Evolutionary conservation across 2,329 filamentous ascomycete species (phyloP), one percentile per base, ranked within the genome.

Genomic region (Aureobasidium sp.): DNA sequence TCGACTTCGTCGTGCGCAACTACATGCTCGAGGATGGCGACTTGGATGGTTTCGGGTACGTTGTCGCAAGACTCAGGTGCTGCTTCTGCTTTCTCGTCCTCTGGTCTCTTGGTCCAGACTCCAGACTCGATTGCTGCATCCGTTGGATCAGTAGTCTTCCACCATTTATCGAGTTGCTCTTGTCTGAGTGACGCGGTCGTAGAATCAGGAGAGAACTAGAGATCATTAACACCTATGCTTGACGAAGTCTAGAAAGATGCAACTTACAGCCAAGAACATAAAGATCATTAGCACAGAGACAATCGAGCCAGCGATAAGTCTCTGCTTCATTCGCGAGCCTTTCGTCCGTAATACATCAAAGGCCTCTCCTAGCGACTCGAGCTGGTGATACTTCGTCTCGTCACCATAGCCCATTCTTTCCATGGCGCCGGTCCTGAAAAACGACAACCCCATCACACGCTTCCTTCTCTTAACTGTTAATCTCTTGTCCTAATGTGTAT

Each of bases 1-100:
- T 68, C 63, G 32, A 70, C 69, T 60, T 72, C 70, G 63, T 72
- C 70, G 65, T 72, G 69, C n/a, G 66, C 67, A 17, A 69, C 67
- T 9, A 64, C 66, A 9, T 64, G 66, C 52, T 72, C 70, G 10
- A 66, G 61, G 50, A 72, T 36, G 53, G 53, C 46, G 47, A 63
- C 61, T 47, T 51, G 44, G 87, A 87, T 1, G 26, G 12, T 42
- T 12, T 51, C 26, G 34, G 57, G 57, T 7, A 34, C n/a, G n/a
- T 36, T 46, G 17, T 50, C 46, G 46, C 57, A 60, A 6, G 57
- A 4, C 7, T 48, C 29, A 12, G 27, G 42, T 7, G n/a, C n/a
- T 5, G 10, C 17, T 59, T 59, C 42, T 36, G 17, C 23, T 29
- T 47, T 17, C 17, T 59, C 20, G 27, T 58, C 42, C 26, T 27